Evolutionary conservation across 352 stramenopile species (phyloP).

Genomic region (Phytophthora litchii): DNA sequence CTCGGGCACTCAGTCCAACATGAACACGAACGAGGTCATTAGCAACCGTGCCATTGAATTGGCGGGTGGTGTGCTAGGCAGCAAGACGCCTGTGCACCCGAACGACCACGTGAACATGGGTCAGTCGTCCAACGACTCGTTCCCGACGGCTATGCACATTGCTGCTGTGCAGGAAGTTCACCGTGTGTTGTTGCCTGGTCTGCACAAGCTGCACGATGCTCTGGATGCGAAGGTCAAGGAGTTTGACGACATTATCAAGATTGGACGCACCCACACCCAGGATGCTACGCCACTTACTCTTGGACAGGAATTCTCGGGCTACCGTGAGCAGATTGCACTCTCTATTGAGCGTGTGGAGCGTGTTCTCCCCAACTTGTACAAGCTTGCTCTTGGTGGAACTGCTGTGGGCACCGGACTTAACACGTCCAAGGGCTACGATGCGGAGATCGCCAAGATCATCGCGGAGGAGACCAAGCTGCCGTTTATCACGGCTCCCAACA

Average conservation of each 20-base stretch:
- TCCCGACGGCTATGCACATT: slow-evolving; percentile 98
- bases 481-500: slow-evolving; percentile 97
- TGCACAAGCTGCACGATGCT: slow-evolving; percentile 82
- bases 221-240: slow-evolving; percentile 90
- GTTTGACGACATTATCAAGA: slow-evolving; percentile 97
- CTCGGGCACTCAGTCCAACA: slow-evolving; percentile 79
- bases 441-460: slow-evolving; percentile 92
- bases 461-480: slow-evolving; percentile 92
- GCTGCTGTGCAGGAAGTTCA: slow-evolving; percentile 89
- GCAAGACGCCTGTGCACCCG: slow-evolving; percentile 86
- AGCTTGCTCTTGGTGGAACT: slow-evolving; percentile 94
- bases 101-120: slow-evolving; percentile 99
- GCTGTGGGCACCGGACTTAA: slow-evolving; percentile 95
- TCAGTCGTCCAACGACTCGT: slow-evolving; percentile 97
- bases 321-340: slow-evolving; percentile 92
- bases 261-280: slow-evolving; percentile 95
- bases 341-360: slow-evolving; percentile 88
- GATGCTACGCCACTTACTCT: slow-evolving; percentile 97
- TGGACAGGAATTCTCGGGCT: slow-evolving; percentile 97
- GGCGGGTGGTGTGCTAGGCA: slow-evolving; percentile 51
- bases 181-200: slow-evolving; percentile 67
- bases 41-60: slow-evolving; percentile 75
- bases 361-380: slow-evolving; percentile 87
- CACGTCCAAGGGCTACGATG: slow-evolving; percentile 93
- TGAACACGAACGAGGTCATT: slow-evolving; percentile 84